Evolutionary conservation across 208 protist species (phyloP).

Genomic region (Phytomonas sp.): DNA sequence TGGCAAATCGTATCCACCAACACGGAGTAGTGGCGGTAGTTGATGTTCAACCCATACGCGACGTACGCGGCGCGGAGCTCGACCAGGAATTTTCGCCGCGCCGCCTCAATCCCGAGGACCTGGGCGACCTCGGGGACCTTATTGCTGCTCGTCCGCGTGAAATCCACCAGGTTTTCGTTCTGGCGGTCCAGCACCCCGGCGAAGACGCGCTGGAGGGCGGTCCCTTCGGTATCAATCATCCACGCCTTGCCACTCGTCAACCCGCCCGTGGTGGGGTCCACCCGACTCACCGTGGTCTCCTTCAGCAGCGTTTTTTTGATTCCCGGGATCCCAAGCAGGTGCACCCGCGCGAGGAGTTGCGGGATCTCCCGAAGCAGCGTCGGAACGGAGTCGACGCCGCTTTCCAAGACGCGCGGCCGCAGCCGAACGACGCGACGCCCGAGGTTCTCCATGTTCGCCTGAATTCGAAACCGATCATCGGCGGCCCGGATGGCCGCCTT

Average conservation of each 20-base stretch:
- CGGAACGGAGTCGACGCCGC: constrained; percentile 52
- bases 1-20: constrained; percentile 99
- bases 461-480: constrained; percentile 62
- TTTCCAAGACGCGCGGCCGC: constrained; percentile 39
- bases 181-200: constrained; percentile 95
- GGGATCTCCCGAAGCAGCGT: constrained; percentile 53
- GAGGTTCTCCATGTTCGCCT: constrained; percentile 93
- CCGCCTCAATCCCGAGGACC: constrained; percentile 92
- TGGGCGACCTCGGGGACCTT: constrained; percentile 97
- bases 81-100: constrained; percentile 55
- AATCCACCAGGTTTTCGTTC: constrained; percentile 90
- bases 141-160: constrained; percentile 92
- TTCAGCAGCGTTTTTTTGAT: constrained; percentile 92
- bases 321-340: constrained; percentile 90
- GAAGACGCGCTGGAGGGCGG: constrained; percentile 93
- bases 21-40: constrained; percentile 98
- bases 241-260: constrained; percentile 73
- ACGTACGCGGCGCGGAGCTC: constrained; percentile 92
- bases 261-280: constrained; percentile 33
- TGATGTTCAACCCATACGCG: constrained; percentile 97
- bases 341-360: constrained; percentile 66
- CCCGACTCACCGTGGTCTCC: constrained; percentile 41
- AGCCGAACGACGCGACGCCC: constrained; percentile 89
- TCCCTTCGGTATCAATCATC: constrained; percentile 94
- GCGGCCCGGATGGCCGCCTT: constrained; percentile 87